Evolutionary conservation across 2,329 filamentous ascomycete species (phyloP), one percentile per base, ranked within the genome.

Genomic region (Endothia cerciana): DNA sequence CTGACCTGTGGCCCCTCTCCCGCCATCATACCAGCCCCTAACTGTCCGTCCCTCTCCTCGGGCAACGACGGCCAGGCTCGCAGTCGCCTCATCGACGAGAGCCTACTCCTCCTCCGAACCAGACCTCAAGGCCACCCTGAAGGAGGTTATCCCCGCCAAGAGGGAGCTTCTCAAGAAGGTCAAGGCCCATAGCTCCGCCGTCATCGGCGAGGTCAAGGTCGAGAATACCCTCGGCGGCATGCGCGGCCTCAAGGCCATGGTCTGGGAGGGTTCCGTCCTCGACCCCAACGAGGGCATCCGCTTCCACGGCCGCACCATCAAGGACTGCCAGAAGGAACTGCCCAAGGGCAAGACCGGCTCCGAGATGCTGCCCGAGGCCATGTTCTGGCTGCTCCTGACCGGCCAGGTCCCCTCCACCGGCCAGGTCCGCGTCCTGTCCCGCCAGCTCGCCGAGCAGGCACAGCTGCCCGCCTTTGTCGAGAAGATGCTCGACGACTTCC

Each of bases 371-470:
- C 95, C 95, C 58, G 95, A 99, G 81, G 89, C 94, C 79, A 99
- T 99, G 95, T 99, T 99, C 86, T 99, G 95, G 95, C 88, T 98
- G 51, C 88, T 99, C 60, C 85, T 99, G 72, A 99, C 95, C 11
- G 95, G 95, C 67, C 86, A 96, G 79, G 91, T 98, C 28, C 95
- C 95, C 30, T 92, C 91, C 1, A 90, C 89, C 28, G 82, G 82
- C 69, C 95, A 99, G 79, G 88, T 95, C 69, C 91, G 94, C 73
- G 83, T 81, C 55, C 89, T 99, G 73, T 97, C 93, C 57, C 87
- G 89, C 66, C 90, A 98, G 78, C 85, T 98, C 30, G 95, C 95
- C 61, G 90, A 94, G 77, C 90, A 97, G 81, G 91, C 91, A 28
- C 82, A 87, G 72, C 87, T 99, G 61, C 95, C 95, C 30, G 82